Conservation (phyloP, 495 filamentous ascomycete species). For the Penicillium canescens region DNA sequence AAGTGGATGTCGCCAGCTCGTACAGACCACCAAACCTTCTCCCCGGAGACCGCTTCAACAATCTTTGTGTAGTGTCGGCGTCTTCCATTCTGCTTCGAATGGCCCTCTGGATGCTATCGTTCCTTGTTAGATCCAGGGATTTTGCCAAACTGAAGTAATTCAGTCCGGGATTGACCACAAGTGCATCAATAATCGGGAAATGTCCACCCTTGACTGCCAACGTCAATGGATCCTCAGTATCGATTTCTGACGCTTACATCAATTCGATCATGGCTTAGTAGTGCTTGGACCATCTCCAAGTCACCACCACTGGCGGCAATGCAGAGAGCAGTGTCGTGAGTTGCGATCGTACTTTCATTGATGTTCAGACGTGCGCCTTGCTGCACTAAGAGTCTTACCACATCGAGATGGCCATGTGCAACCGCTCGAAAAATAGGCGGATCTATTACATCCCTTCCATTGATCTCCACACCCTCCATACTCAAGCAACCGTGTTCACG, state of each 20-base stretch:
- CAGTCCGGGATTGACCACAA: no score
- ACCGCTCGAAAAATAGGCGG: no score
- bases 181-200: background rate
- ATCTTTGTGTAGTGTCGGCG: background rate
- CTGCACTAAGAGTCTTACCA: background rate
- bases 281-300: background rate
- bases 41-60: no score
- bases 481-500: no score
- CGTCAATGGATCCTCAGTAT: conserved; percentile 1
- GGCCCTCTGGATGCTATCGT: background rate
- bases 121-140: background rate
- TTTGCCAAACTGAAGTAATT: background rate
- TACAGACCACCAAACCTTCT: no score
- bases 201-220: background rate
- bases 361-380: background rate
- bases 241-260: conserved; percentile 1
- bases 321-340: conserved; percentile 2
- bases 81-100: background rate
- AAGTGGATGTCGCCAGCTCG: background rate
- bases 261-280: background rate
- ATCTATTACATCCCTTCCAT: no score
- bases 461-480: no score
- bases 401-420: no score
- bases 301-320: conserved; percentile 1
- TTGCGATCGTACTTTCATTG: background rate